These are phyloP conservation scores for Adansonia rubrostipa DNA, from an alignment of 441 rosid species.

Conservation along the genomic window DNA sequence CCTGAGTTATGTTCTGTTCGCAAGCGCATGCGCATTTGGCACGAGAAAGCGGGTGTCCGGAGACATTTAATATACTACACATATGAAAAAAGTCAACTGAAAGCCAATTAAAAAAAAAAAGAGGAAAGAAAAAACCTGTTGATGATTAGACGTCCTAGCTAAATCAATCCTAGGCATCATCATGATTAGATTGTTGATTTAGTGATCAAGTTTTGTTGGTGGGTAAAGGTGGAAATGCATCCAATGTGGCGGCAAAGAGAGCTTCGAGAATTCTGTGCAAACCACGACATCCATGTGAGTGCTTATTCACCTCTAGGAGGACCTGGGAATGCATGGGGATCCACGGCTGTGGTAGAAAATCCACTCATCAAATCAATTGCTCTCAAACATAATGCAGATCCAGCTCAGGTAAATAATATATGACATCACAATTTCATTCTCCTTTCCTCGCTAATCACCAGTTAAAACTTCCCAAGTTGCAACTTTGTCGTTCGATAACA, in stretches of 20 bases:
- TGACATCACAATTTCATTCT: not conserved
- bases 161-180: no score
- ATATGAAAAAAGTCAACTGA: not conserved
- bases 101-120: not conserved
- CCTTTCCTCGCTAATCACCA: not conserved
- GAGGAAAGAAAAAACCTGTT: no score
- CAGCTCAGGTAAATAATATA: slow-evolving; percentile 52
- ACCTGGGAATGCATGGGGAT: slow-evolving; percentile 84
- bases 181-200: not conserved
- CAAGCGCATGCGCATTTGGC: no score
- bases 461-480: not conserved
- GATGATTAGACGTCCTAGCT: no score
- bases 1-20: no score
- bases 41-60: no score
- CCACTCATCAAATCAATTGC: slow-evolving; percentile 72
- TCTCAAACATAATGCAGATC: slow-evolving; percentile 60
- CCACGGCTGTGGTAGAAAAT: slow-evolving; percentile 68
- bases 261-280: slow-evolving; percentile 65
- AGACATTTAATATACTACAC: not conserved
- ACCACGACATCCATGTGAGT: slow-evolving; percentile 69
- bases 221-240: slow-evolving; percentile 85
- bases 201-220: not conserved
- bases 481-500: not conserved
- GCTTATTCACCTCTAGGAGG: slow-evolving; percentile 89
- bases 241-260: slow-evolving; percentile 85